phyloP scores from a whole-genome alignment of 139 green algal genomes.

The Volvox africanus region DNA sequence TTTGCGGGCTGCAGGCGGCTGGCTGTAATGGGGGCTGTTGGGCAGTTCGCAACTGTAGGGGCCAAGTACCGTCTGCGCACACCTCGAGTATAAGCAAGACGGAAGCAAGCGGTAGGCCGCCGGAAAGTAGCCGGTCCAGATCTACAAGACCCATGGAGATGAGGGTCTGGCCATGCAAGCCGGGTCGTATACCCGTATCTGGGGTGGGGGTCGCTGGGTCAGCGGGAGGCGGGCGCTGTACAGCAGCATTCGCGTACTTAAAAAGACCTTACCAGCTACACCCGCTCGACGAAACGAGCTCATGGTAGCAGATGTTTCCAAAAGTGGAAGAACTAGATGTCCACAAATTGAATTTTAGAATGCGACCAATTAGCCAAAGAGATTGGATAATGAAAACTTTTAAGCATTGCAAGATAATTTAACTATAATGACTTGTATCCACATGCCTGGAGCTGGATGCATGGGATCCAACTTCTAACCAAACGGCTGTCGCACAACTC shows the following conservation, averaged over 20 bases:
- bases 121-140: conserved; percentile 81
- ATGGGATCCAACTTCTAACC: too few relatives aligned
- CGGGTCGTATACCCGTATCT: conserved; percentile 80
- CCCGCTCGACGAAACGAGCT: conserved; percentile 27
- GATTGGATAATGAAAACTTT: too few relatives aligned
- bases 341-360: too few relatives aligned
- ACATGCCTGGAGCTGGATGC: too few relatives aligned
- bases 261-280: background rate
- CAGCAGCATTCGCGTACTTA: background rate
- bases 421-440: too few relatives aligned
- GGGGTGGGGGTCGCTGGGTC: background rate
- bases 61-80: background rate
- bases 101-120: conserved; percentile 80
- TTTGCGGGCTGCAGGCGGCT: too few relatives aligned
- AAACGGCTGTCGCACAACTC: too few relatives aligned
- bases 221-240: background rate
- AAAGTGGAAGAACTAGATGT: too few relatives aligned
- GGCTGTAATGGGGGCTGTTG: too few relatives aligned
- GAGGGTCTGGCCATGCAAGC: conserved; percentile 81
- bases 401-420: too few relatives aligned
- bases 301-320: background rate
- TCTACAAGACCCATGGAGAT: conserved; percentile 83
- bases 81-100: conserved; percentile 81
- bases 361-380: too few relatives aligned
- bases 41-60: too few relatives aligned